Percentiles rank a stretch among this genome's conserved stretches.
Conservation (phyloP, 2,329 filamentous ascomycete genomes). For the Fusarium incarnatum region DNA sequence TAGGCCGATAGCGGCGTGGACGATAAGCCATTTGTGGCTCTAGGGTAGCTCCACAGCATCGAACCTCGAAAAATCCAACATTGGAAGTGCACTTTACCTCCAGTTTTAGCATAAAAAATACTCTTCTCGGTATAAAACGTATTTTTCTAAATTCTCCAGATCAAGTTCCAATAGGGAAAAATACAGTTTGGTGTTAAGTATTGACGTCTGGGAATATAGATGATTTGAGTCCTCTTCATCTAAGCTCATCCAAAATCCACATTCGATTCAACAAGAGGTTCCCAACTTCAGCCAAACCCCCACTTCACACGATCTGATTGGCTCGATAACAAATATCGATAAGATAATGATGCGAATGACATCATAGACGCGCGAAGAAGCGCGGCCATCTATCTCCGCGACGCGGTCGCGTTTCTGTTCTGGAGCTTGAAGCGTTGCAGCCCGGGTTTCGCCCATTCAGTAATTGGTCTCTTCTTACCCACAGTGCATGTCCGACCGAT, state of each 20-base stretch:
- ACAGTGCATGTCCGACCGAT: neutral
- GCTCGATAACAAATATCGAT: accelerated
- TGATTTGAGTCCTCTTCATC: neutral
- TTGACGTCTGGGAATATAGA: neutral
- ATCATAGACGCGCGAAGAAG: neutral
- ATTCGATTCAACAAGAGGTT: accelerated
- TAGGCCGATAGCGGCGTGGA: neutral
- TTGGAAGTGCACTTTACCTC: accelerated
- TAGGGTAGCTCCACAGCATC: neutral
- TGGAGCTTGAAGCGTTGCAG: neutral
- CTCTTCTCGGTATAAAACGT: accelerated
- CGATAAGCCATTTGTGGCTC: accelerated
- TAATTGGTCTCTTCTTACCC: neutral
- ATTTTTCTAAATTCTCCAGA: accelerated
- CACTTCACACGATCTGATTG: accelerated
- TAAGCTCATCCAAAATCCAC: accelerated
- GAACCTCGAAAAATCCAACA: neutral
- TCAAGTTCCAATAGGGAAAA: neutral
- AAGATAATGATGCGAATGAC: neutral
- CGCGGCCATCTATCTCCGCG: neutral
- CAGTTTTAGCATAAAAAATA: neutral
- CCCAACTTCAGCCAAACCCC: accelerated
- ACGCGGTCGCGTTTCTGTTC: neutral
- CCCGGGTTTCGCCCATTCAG: neutral
- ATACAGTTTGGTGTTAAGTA: neutral